A percentile compares a stretch with the other conserved stretches of the same genome.
Evolutionary conservation across 352 stramenopile genomes (phyloP).

Genomic region (Globisporangium barbulae): DNA sequence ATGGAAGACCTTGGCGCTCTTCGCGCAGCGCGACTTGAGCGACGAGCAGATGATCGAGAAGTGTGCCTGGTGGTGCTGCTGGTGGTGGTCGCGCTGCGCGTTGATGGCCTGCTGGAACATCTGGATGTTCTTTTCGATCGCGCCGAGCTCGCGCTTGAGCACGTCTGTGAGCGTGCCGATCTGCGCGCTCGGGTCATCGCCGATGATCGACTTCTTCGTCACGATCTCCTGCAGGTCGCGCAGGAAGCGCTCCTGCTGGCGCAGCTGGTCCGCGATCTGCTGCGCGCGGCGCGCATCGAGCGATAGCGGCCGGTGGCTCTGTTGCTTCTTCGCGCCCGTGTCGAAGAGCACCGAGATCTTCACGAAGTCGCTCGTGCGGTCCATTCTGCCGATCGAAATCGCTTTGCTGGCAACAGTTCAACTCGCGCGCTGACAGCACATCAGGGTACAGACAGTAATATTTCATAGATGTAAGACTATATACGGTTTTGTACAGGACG

Average conservation of each 20-base stretch:
- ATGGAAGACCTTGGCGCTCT: slow-evolving; percentile 78
- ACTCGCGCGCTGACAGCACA: too few relatives aligned
- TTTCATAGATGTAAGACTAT: too few relatives aligned
- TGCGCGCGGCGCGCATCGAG: slow-evolving; percentile 65
- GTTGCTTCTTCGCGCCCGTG: slow-evolving; percentile 40
- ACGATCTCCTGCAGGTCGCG: slow-evolving; percentile 73
- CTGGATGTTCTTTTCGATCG: slow-evolving; percentile 62
- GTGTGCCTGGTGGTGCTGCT: slow-evolving; percentile 78
- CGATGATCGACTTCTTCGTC: slow-evolving; percentile 71
- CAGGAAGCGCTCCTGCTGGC: slow-evolving; percentile 79
- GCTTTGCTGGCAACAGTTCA: not conserved
- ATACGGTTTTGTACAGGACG: too few relatives aligned
- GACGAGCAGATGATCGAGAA: slow-evolving; percentile 78
- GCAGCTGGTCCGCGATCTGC: slow-evolving; percentile 78
- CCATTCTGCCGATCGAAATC: slow-evolving; percentile 23
- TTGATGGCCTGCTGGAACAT: slow-evolving; percentile 60
- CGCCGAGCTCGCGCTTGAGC: slow-evolving; percentile 69
- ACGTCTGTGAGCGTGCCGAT: slow-evolving; percentile 78
- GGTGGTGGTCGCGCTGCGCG: slow-evolving; percentile 41
- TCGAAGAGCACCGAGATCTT: slow-evolving; percentile 84
- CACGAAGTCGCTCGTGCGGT: slow-evolving; percentile 83
- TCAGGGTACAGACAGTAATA: too few relatives aligned
- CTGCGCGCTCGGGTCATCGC: slow-evolving; percentile 68
- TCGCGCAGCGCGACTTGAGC: slow-evolving; percentile 76
- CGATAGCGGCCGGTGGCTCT: slow-evolving; percentile 64